Evolutionary conservation across 345 rosid species (phyloP).

Genomic region (Eucalyptus erythrocorys): DNA sequence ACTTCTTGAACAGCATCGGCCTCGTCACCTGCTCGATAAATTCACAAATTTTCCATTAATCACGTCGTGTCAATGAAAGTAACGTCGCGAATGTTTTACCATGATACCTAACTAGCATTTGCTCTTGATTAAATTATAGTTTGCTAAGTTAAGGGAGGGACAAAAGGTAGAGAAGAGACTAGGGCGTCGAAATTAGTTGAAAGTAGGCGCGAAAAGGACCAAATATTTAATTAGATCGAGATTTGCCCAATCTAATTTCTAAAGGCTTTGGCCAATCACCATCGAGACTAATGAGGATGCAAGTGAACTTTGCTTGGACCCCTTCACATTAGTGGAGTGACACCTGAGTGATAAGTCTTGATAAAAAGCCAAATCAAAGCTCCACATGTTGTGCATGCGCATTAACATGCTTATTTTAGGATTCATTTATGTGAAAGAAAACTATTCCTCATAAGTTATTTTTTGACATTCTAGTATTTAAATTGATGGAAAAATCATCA

Average conservation of each 20-base stretch:
- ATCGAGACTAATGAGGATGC: not conserved
- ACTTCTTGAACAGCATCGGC: conserved; percentile 19
- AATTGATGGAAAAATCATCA: not conserved
- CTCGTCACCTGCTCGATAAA: conserved; percentile 2
- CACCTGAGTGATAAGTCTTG: not conserved
- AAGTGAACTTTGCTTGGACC: not conserved
- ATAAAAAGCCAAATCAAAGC: not conserved
- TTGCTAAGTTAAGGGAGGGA: not conserved
- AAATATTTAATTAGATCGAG: not conserved
- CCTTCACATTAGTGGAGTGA: not conserved
- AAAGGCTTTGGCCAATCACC: not conserved
- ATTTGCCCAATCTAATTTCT: not conserved
- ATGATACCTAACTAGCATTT: not conserved
- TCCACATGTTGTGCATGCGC: not conserved
- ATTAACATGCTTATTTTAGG: not conserved
- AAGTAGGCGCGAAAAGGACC: not conserved
- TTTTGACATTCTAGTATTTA: not conserved
- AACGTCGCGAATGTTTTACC: not conserved
- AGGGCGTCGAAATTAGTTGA: not conserved
- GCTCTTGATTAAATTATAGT: not conserved
- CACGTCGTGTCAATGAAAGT: accelerated
- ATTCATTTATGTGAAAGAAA: not conserved
- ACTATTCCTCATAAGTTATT: not conserved
- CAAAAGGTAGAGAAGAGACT: not conserved
- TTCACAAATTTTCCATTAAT: not conserved